Percentiles rank a stretch among this genome's conserved stretches.
Conservation (phyloP, 2,329 filamentous ascomycete species). For the Hirsutella thompsonii region DNA sequence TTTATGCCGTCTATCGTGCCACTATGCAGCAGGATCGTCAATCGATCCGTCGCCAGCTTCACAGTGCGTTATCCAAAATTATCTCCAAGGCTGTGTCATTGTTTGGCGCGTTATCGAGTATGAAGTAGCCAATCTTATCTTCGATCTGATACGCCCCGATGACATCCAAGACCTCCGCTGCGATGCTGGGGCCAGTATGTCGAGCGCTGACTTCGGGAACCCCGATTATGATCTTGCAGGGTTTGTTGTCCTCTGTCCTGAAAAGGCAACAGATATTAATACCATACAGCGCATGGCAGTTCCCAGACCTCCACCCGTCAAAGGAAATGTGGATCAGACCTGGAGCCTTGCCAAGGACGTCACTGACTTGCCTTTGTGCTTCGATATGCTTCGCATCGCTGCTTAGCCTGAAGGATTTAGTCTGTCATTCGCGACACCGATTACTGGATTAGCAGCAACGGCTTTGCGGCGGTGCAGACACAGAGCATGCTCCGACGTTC, state of each 20-base stretch:
- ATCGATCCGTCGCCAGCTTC: not conserved
- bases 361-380: not conserved
- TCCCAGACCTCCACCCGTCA: not conserved
- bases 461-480: no score
- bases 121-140: constrained; percentile 4
- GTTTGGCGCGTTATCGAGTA: constrained; percentile 3
- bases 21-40: not conserved
- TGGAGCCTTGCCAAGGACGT: not conserved
- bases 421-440: no score
- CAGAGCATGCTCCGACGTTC: no score
- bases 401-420: no score
- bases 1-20: not conserved
- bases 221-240: not conserved
- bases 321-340: not conserved
- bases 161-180: not conserved
- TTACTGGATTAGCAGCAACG: no score
- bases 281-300: not conserved
- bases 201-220: not conserved
- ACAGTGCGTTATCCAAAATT: not conserved
- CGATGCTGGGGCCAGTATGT: not conserved
- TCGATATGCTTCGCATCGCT: no score
- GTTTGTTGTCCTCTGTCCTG: not conserved
- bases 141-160: not conserved
- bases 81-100: constrained; percentile 3
- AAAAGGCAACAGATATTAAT: not conserved